Conservation (phyloP, 352 stramenopile genomes). For the Peronosclerospora sorghi region DNA sequence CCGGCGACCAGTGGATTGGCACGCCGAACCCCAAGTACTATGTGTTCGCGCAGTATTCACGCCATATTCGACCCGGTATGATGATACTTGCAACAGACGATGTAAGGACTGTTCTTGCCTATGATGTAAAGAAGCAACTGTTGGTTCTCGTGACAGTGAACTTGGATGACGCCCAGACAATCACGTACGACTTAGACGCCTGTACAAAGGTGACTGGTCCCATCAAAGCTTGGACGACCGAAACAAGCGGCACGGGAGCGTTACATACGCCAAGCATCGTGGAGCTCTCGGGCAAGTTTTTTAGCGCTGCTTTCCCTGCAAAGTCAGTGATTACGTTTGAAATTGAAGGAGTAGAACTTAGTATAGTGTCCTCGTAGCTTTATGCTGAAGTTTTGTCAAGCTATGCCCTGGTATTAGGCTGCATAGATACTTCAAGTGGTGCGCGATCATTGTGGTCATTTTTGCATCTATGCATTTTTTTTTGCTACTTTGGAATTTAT, state of each 20-base stretch:
- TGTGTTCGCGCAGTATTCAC: conserved; percentile 45
- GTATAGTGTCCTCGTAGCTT: too few relatives aligned
- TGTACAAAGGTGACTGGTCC: conserved; percentile 21
- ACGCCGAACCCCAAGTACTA: conserved; percentile 39
- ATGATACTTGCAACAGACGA: conserved; percentile 27
- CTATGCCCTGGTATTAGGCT: too few relatives aligned
- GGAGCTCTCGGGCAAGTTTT: conserved; percentile 15
- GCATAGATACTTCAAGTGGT: too few relatives aligned
- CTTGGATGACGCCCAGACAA: conserved; percentile 11
- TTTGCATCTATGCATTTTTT: too few relatives aligned
- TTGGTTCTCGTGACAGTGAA: conserved; percentile 43
- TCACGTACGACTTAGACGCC: conserved; percentile 29
- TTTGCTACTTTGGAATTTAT: too few relatives aligned
- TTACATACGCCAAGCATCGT: conserved; percentile 24
- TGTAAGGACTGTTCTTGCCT: conserved; percentile 34
- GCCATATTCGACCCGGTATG: conserved; percentile 52
- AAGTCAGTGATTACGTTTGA: conserved; percentile 27
- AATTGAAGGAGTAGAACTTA: not conserved
- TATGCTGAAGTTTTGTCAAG: too few relatives aligned
- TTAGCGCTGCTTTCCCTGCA: conserved; percentile 22
- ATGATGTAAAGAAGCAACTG: conserved; percentile 19
- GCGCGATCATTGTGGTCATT: too few relatives aligned
- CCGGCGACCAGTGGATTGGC: conserved; percentile 25
- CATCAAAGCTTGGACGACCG: conserved; percentile 32
- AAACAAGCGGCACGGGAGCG: conserved; percentile 24